phyloP scores from a whole-genome alignment of 1,284 basidiomycete species.

The Hymenochaete sp. region DNA sequence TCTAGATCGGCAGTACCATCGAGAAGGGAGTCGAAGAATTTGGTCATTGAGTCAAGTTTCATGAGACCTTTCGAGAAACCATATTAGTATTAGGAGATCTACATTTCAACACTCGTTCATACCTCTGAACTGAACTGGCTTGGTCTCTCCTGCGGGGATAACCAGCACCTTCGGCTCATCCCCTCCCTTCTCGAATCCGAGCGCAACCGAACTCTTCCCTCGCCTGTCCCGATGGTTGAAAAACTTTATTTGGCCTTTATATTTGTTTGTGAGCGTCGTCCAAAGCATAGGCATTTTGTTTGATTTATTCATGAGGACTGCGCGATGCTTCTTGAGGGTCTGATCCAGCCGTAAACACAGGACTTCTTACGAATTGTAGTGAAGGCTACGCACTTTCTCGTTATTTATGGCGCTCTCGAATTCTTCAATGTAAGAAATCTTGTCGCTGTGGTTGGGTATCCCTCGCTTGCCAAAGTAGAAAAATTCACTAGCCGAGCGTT shows the following conservation, averaged over 20 bases:
- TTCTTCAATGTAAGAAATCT: conserved; percentile 52
- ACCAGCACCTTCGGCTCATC: conserved; percentile 55
- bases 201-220: conserved; percentile 44
- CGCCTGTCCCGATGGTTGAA: conserved; percentile 62
- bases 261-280: conserved; percentile 77
- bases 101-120: conserved; percentile 13
- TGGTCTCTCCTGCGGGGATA: conserved; percentile 49
- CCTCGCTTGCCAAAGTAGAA: conserved; percentile 71
- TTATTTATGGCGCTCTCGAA: conserved; percentile 47
- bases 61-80: conserved; percentile 37
- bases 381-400: conserved; percentile 39
- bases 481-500: conserved; percentile 67
- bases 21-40: conserved; percentile 59
- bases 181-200: conserved; percentile 47
- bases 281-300: conserved; percentile 78
- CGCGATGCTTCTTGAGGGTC: conserved; percentile 51
- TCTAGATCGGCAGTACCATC: conserved; percentile 54
- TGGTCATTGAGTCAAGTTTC: conserved; percentile 57
- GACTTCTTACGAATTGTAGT: not conserved
- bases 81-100: not conserved
- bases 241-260: conserved; percentile 56
- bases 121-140: conserved; percentile 56
- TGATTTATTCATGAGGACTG: conserved; percentile 67
- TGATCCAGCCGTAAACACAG: conserved; percentile 22
- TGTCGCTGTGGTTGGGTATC: conserved; percentile 61